These are phyloP conservation scores for Globisporangium polare DNA, from an alignment of 352 stramenopile species.

Conservation along the genomic window DNA sequence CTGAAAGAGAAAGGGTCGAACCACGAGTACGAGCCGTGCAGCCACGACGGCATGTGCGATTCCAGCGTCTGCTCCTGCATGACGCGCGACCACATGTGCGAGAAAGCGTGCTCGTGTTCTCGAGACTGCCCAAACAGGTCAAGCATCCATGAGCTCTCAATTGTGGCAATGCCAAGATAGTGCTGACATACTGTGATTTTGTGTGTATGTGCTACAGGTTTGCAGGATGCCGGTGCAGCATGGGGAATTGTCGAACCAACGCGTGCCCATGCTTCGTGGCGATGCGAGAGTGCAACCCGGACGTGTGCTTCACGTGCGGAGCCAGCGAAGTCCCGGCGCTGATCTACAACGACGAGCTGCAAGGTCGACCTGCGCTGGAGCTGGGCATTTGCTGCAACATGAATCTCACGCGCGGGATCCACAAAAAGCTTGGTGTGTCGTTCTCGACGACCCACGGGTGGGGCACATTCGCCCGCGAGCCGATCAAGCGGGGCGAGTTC, in stretches of 20 bases:
- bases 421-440: constrained; percentile 59
- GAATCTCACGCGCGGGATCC: constrained; percentile 49
- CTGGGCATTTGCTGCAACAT: constrained; percentile 70
- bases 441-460: constrained; percentile 64
- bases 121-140: constrained; percentile 69
- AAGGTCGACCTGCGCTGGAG: constrained; percentile 23
- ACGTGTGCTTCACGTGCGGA: constrained; percentile 54
- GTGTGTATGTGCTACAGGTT: constrained; percentile 26
- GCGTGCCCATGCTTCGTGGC: constrained; percentile 59
- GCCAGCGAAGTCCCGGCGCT: constrained; percentile 51
- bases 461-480: constrained; percentile 55
- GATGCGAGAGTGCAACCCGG: constrained; percentile 52
- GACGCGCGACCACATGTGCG: constrained; percentile 70
- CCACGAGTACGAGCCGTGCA: constrained; percentile 78
- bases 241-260: constrained; percentile 60
- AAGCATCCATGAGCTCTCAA: not conserved
- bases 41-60: constrained; percentile 65
- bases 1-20: constrained; percentile 58
- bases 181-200: not conserved
- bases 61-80: constrained; percentile 64
- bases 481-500: constrained; percentile 61
- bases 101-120: constrained; percentile 82
- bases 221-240: constrained; percentile 45
- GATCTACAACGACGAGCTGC: constrained; percentile 32
- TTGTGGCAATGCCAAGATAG: too few species aligned